Evolutionary conservation across 176 grass and related monocot species (phyloP).

Genomic region (Lolium multiflorum): DNA sequence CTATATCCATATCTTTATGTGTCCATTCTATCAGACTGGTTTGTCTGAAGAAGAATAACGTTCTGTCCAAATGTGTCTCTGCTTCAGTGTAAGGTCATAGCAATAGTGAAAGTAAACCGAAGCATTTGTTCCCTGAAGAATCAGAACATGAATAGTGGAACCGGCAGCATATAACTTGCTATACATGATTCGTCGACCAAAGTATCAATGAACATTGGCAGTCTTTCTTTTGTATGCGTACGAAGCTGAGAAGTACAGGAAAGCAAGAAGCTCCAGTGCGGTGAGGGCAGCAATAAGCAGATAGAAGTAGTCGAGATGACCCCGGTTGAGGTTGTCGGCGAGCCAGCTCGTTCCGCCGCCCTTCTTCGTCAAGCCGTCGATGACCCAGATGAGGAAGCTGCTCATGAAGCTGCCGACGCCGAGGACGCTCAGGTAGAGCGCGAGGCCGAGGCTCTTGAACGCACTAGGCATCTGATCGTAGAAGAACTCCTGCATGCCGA

Average conservation of each 20-base stretch:
- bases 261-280: conserved; percentile 47
- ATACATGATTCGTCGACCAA: not conserved
- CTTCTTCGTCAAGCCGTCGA: conserved; percentile 37
- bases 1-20: too few species aligned
- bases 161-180: not conserved
- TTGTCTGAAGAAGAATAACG: too few species aligned
- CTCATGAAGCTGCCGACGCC: conserved; percentile 68
- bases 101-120: not conserved
- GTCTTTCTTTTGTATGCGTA: conserved; percentile 48
- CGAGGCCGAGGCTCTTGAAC: conserved; percentile 59
- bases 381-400: conserved; percentile 50
- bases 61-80: too few species aligned
- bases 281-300: conserved; percentile 54
- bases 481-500: conserved; percentile 78
- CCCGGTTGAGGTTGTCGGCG: conserved; percentile 53
- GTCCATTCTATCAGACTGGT: too few species aligned
- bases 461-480: conserved; percentile 61
- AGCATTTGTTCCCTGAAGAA: not conserved
- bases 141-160: not conserved
- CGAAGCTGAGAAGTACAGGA: conserved; percentile 28
- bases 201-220: not conserved
- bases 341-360: conserved; percentile 59
- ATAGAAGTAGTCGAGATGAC: conserved; percentile 74
- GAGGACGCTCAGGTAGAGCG: conserved; percentile 56
- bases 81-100: too few species aligned